Evolutionary conservation across 148 eudicot species (phyloP).

Genomic region (Fagopyrum homotropicum): DNA sequence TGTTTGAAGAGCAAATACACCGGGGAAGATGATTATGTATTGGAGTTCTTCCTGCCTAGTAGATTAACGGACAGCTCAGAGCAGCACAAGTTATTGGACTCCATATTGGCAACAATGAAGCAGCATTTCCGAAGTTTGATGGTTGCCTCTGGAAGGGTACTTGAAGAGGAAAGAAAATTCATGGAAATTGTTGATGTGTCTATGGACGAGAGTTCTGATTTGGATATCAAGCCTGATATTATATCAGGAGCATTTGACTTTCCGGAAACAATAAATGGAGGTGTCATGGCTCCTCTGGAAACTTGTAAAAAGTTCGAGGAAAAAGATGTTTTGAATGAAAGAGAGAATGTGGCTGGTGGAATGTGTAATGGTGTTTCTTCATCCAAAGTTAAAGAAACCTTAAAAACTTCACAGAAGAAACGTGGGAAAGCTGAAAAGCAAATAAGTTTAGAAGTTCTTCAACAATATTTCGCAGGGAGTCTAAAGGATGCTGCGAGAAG

Average conservation of each 20-base stretch:
- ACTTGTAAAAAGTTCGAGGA: background rate
- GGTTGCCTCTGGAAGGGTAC: conserved; percentile 68
- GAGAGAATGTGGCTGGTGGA: background rate
- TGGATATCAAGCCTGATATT: conserved; percentile 27
- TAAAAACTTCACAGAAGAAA: conserved; percentile 59
- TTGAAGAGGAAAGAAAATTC: conserved; percentile 53
- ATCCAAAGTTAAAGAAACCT: conserved; percentile 29
- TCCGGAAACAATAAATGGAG: conserved; percentile 3
- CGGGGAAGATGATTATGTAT: conserved; percentile 74
- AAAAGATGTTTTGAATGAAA: background rate
- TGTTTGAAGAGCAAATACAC: conserved; percentile 75
- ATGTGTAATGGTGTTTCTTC: conserved; percentile 13
- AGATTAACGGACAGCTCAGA: conserved; percentile 31
- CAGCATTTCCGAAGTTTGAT: conserved; percentile 56
- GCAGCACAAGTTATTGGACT: conserved; percentile 46
- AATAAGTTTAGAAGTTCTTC: conserved; percentile 83
- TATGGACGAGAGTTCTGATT: conserved; percentile 34
- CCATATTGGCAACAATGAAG: conserved; percentile 54
- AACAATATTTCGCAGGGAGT: conserved; percentile 84
- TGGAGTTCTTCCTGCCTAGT: conserved; percentile 84
- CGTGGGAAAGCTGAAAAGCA: conserved; percentile 93
- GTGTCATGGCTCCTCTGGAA: background rate
- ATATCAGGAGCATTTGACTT: conserved; percentile 16
- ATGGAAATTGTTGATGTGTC: conserved; percentile 50
- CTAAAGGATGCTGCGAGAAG: conserved; percentile 89